A percentile compares a stretch with the other conserved stretches of the same genome.
Conservation (phyloP, 2,329 filamentous ascomycete genomes). For the Pseudopithomyces chartarum region DNA sequence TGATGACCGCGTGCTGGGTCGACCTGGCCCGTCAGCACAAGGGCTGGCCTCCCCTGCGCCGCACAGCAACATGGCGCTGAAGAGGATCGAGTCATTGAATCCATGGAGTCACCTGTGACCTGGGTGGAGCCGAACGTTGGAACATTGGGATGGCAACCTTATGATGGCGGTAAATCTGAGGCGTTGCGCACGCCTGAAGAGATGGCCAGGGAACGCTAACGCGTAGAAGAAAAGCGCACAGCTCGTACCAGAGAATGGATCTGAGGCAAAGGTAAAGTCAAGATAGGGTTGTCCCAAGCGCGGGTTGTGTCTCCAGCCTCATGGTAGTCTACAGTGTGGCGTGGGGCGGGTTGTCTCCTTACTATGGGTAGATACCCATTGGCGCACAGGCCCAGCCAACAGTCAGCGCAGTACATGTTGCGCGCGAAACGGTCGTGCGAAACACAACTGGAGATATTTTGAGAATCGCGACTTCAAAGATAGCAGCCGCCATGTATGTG, state of each 20-base stretch:
- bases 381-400: too few species aligned
- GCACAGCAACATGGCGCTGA: neutral
- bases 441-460: too few species aligned
- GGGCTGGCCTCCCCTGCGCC: neutral
- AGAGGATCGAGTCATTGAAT: neutral
- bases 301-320: neutral
- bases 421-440: too few species aligned
- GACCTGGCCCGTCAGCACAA: conserved; percentile 8
- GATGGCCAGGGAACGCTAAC: neutral
- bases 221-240: neutral
- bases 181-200: neutral
- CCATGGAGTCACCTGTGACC: neutral
- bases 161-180: neutral
- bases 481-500: too few species aligned
- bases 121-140: neutral
- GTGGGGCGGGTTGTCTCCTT: neutral
- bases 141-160: too few species aligned
- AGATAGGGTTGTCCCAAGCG: neutral
- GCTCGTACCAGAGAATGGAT: conserved; percentile 1
- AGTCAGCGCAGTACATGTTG: too few species aligned
- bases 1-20: neutral
- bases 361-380: too few species aligned
- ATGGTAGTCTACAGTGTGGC: neutral
- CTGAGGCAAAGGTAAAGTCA: neutral
- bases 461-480: too few species aligned